These are phyloP conservation scores for Remersonia thermophila DNA, from an alignment of 2,329 filamentous ascomycete genomes.

Conservation along the genomic window DNA sequence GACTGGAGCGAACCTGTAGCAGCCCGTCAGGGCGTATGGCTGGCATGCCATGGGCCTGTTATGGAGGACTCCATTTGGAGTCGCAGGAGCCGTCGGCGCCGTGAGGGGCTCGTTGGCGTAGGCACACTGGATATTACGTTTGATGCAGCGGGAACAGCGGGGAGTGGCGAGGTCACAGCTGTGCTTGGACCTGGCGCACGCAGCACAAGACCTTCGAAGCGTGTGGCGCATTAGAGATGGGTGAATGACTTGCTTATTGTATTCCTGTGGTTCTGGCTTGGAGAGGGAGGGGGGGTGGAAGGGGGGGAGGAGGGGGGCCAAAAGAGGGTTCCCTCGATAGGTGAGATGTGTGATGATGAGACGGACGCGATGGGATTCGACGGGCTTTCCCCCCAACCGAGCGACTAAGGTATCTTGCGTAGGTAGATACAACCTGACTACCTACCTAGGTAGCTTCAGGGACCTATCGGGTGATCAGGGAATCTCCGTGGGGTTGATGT, in stretches of 20 bases:
- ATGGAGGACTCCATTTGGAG: background rate
- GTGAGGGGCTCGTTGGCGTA: constrained; percentile 43
- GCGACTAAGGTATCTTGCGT: no score
- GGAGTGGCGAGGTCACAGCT: constrained; percentile 43
- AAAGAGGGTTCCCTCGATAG: no score
- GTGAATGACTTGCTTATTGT: no score
- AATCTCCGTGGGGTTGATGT: no score
- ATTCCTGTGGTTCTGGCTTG: background rate
- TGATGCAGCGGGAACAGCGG: constrained; percentile 41
- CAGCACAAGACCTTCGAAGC: constrained; percentile 44
- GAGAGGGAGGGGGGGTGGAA: background rate
- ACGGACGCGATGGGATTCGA: no score
- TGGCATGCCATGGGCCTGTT: background rate
- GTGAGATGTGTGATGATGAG: no score
- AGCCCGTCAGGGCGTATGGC: constrained; percentile 11
- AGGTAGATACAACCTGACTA: no score
- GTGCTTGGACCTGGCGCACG: constrained; percentile 43
- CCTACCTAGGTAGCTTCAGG: no score
- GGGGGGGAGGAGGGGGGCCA: no score
- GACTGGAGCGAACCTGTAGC: constrained; percentile 25
- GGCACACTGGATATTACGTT: constrained; percentile 33
- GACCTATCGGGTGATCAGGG: no score
- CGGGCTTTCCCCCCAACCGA: no score
- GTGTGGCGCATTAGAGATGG: constrained; percentile 36
- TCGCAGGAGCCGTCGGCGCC: constrained; percentile 6